A percentile compares a stretch with the other conserved stretches of the same genome.
Conservation (phyloP, 179 eudicot species). For the Patellifolia procumbens region DNA sequence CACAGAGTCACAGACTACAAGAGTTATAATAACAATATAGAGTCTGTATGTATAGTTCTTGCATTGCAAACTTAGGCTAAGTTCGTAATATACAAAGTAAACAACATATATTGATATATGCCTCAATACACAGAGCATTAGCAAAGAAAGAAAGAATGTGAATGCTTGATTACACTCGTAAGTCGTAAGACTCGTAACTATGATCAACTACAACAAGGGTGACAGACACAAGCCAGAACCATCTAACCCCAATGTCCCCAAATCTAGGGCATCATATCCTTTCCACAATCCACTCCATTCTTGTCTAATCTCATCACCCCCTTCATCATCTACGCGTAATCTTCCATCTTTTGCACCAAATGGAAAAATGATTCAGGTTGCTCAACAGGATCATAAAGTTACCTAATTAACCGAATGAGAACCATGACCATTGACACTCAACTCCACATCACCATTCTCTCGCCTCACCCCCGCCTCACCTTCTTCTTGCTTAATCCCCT, state of each 20-base stretch:
- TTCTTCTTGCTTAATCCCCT: constrained; percentile 38
- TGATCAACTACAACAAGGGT: background rate
- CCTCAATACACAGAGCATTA: background rate
- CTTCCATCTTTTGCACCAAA: background rate
- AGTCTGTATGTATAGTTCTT: background rate
- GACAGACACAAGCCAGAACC: constrained; percentile 4
- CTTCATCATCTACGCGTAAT: background rate
- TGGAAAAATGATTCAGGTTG: background rate
- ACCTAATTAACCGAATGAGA: constrained; percentile 17
- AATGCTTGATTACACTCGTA: background rate
- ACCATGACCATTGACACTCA: constrained; percentile 47
- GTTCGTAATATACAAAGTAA: constrained; percentile 13
- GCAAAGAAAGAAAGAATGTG: constrained; percentile 10
- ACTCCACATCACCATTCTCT: constrained; percentile 38
- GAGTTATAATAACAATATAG: background rate
- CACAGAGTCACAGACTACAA: background rate
- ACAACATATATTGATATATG: background rate
- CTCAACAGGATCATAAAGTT: no score
- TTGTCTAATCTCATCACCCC: background rate
- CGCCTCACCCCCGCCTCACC: constrained; percentile 32
- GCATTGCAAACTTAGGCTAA: background rate
- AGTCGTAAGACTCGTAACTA: no score
- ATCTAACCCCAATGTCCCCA: background rate
- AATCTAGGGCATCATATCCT: constrained; percentile 3
- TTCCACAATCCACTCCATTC: background rate